Conservation (phyloP, 164 flowering plant genomes). For the Vitis rupestris region DNA sequence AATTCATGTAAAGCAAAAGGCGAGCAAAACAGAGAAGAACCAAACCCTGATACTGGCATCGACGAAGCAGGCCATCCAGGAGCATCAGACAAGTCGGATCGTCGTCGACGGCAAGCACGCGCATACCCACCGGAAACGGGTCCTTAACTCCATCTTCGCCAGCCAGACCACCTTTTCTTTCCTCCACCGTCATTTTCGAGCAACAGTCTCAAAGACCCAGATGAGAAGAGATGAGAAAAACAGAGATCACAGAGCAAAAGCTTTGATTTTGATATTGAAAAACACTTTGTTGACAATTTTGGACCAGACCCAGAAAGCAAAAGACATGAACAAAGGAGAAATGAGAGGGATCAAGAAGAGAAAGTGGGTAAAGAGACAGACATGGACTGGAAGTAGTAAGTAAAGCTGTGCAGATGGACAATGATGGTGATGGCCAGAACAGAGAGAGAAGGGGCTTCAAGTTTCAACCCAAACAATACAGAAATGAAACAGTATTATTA, state of each 20-base stretch:
- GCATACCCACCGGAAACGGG: constrained; percentile 61
- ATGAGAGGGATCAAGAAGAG: constrained; percentile 2
- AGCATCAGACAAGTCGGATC: constrained; percentile 54
- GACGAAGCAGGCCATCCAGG: constrained; percentile 46
- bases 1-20: not conserved
- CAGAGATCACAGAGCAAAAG: constrained; percentile 18
- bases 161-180: constrained; percentile 11
- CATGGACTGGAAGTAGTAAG: constrained; percentile 11
- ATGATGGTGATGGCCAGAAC: constrained; percentile 36
- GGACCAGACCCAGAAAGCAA: constrained; percentile 19
- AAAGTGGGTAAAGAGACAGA: not conserved
- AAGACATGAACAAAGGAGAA: constrained; percentile 1
- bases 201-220: constrained; percentile 15
- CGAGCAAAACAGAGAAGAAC: not conserved
- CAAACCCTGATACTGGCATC: constrained; percentile 60
- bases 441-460: constrained; percentile 6
- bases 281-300: not conserved
- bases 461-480: constrained; percentile 23
- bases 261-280: constrained; percentile 2
- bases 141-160: constrained; percentile 23
- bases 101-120: constrained; percentile 74
- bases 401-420: constrained; percentile 24
- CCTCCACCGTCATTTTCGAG: constrained; percentile 35
- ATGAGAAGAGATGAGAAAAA: constrained; percentile 4
- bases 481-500: constrained; percentile 14